Base-by-base conservation (phyloP, 2,329 filamentous ascomycete genomes). In the Aspergillus arachidicola region DNA sequence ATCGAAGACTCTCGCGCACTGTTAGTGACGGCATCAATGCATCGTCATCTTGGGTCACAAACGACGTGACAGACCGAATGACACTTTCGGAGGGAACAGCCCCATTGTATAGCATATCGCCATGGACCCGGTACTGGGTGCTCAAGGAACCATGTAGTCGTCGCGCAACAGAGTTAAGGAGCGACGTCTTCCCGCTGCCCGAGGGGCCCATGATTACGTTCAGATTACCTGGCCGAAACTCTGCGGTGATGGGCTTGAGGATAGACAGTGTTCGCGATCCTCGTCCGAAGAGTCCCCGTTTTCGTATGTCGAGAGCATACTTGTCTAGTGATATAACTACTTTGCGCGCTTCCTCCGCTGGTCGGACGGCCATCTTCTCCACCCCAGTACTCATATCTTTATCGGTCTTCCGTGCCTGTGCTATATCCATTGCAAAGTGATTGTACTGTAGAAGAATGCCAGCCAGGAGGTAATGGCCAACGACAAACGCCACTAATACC, bases 151-250 rank as follows among this genome's bases (percentile, higher is more conserved):
- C 87, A 30, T 87, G 85, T 5, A 93, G 78, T 19, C 91, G 83
- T 3, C 87, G 79, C 1, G 91, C 89, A 85, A 94, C 90, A 1
- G 88, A 84, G 71, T 92, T 93, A 12, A 93, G 81, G 0, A 93
- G 80, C 0, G 89, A 91, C 0, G 90, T 93, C 75, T 94, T 94
- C 1, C 91, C 91, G 53, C 87, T 90, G 0, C 91, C 91, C 0
- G 90, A 92, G 0, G 91, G 91, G 0, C 91, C 91, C 90, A 93
- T 93, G 66, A 94, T 91, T 28, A 93, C 84, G 66, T 93, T 93
- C 16, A 94, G 73, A 16, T 85, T 81, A 0, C 90, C 90, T 0
- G 91, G 85, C 54, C 86, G 83, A 67, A 94, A 93, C 0, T 85
- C 86, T 0, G 89, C 81, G 1, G 84, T 88, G 14, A 93, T 83